Evolutionary conservation across 202 grass and related monocot genomes (phyloP).

Genomic region (Digitaria exilis): DNA sequence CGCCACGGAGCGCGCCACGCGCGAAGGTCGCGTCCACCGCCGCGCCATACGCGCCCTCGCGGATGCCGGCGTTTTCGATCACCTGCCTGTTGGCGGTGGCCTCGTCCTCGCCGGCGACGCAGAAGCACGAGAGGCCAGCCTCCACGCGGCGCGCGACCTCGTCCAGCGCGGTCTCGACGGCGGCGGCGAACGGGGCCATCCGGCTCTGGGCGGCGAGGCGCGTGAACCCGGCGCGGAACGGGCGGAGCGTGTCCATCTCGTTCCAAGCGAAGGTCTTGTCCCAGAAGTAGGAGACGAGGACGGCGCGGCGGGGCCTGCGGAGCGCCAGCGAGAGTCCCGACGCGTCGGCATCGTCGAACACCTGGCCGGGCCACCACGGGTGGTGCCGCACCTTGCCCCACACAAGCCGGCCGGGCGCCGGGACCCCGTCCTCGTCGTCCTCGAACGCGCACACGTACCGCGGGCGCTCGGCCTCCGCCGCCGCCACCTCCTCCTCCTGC

Average conservation of each 20-base stretch:
- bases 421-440: constrained; percentile 8
- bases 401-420: constrained; percentile 55
- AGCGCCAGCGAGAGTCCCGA: constrained; percentile 30
- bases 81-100: constrained; percentile 26
- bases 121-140: constrained; percentile 55
- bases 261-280: constrained; percentile 60
- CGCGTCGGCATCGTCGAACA: constrained; percentile 53
- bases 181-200: constrained; percentile 17
- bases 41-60: constrained; percentile 19
- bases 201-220: constrained; percentile 37
- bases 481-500: neutral
- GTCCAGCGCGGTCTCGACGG: constrained; percentile 52
- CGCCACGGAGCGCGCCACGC: constrained; percentile 38
- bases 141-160: constrained; percentile 56
- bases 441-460: constrained; percentile 49
- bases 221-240: constrained; percentile 49
- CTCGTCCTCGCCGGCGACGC: neutral
- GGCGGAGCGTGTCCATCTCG: constrained; percentile 31
- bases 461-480: neutral
- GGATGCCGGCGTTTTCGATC: constrained; percentile 64
- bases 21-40: constrained; percentile 44
- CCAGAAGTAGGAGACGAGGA: constrained; percentile 59
- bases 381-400: constrained; percentile 69
- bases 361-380: constrained; percentile 84
- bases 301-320: constrained; percentile 6